Conservation (phyloP, 2,329 filamentous ascomycete species). For the Leptodontidium sp. region DNA sequence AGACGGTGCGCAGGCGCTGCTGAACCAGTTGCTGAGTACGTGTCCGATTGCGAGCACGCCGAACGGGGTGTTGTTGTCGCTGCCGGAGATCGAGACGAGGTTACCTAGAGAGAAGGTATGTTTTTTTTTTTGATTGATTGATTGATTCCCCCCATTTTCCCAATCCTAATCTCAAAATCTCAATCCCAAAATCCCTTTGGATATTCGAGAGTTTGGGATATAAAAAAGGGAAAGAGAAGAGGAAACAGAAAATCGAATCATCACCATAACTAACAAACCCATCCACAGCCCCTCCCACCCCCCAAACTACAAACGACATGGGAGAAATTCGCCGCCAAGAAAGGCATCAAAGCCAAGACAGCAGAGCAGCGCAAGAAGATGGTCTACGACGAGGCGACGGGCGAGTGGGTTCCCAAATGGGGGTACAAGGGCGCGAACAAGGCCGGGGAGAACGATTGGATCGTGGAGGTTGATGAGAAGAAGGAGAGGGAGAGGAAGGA, state of each 20-base stretch:
- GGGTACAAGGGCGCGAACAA: conserved; percentile 93
- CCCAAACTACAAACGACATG: conserved; percentile 89
- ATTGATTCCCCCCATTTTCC: neutral
- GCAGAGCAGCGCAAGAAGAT: conserved; percentile 80
- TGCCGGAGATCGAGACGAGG: conserved; percentile 73
- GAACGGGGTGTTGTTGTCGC: conserved; percentile 77
- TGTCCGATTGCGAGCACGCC: conserved; percentile 77
- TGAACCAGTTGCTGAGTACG: conserved; percentile 93
- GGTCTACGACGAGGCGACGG: conserved; percentile 82
- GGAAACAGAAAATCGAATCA: too few species aligned
- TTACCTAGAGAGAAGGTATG: conserved; percentile 84
- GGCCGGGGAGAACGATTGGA: conserved; percentile 82
- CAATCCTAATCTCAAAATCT: too few species aligned
- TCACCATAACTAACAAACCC: conserved; percentile 4
- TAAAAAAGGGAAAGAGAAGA: neutral
- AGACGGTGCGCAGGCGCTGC: conserved; percentile 88
- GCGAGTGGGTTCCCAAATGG: conserved; percentile 94
- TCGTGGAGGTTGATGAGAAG: conserved; percentile 89
- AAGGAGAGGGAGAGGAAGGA: conserved; percentile 70
- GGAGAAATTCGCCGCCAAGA: conserved; percentile 95
- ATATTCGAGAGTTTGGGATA: too few species aligned
- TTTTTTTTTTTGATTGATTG: neutral
- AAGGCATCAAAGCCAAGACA: conserved; percentile 92
- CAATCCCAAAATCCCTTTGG: too few species aligned
- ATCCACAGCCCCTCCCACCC: conserved; percentile 72